Percentiles rank a stretch among this genome's conserved stretches.
Evolutionary conservation across 345 rosid genomes (phyloP).

Genomic region (Rhodamnia rubescens): DNA sequence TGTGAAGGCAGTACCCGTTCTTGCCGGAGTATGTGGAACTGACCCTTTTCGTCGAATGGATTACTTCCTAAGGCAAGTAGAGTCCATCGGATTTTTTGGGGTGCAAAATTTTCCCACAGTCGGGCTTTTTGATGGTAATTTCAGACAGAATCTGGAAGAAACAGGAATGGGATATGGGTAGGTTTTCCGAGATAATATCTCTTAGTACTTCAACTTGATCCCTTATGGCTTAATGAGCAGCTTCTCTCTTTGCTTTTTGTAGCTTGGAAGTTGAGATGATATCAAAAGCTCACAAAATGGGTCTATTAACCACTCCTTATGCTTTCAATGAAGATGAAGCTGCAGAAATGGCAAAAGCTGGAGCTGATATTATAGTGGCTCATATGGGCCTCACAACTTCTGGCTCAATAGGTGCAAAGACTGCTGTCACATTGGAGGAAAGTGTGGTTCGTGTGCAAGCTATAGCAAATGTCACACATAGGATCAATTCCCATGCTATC

Average conservation of each 20-base stretch:
- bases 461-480: constrained; percentile 73
- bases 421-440: constrained; percentile 68
- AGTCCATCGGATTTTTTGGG: constrained; percentile 78
- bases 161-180: constrained; percentile 98
- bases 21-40: constrained; percentile 92
- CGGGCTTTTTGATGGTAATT: constrained; percentile 92
- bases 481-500: constrained; percentile 46
- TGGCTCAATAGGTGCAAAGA: constrained; percentile 85
- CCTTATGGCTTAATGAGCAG: not conserved
- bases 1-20: constrained; percentile 76
- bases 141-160: constrained; percentile 90
- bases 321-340: constrained; percentile 72
- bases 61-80: constrained; percentile 73
- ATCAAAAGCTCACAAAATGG: constrained; percentile 72
- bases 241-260: not conserved
- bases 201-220: not conserved
- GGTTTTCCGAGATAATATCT: constrained; percentile 4
- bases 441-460: constrained; percentile 70
- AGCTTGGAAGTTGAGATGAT: constrained; percentile 93
- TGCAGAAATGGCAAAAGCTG: constrained; percentile 80
- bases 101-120: constrained; percentile 98
- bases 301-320: constrained; percentile 87
- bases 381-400: constrained; percentile 94
- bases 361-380: constrained; percentile 92
- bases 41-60: constrained; percentile 92